phyloP scores from a whole-genome alignment of 1,284 basidiomycete genomes.

The Rhodotorula sp. region DNA sequence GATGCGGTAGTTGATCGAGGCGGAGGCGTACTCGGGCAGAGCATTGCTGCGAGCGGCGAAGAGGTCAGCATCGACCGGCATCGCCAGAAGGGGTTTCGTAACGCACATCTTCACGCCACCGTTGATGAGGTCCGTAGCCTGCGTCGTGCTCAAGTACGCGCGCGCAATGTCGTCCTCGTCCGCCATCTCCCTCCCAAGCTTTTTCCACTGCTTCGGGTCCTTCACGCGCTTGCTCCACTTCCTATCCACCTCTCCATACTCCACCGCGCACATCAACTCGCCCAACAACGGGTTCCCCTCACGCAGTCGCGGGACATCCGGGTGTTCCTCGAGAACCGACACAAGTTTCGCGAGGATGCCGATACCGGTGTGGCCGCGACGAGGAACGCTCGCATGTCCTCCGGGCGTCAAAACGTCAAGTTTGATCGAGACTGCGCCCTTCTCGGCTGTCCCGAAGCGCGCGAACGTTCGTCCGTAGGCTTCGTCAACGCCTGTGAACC shows the following conservation, averaged over 20 bases:
- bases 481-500: constrained; percentile 49
- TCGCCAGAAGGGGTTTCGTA: fast-evolving
- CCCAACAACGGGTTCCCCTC: constrained; percentile 52
- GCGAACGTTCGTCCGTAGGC: constrained; percentile 50
- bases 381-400: constrained; percentile 44
- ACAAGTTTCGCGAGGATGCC: constrained; percentile 63
- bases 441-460: constrained; percentile 54
- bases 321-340: constrained; percentile 59
- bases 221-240: constrained; percentile 52
- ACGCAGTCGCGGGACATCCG: constrained; percentile 50
- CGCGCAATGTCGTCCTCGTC: constrained; percentile 50
- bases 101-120: constrained; percentile 63
- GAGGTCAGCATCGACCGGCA: neutral
- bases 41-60: constrained; percentile 27
- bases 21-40: constrained; percentile 41
- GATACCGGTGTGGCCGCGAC: constrained; percentile 52
- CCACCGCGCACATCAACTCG: constrained; percentile 56
- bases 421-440: constrained; percentile 48
- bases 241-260: constrained; percentile 55
- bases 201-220: constrained; percentile 50
- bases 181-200: constrained; percentile 54
- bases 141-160: constrained; percentile 62
- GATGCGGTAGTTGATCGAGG: constrained; percentile 61
- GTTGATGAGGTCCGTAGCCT: constrained; percentile 65
- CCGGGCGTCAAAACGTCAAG: constrained; percentile 43